Percentiles rank a stretch among this genome's conserved stretches.
Conservation (phyloP, 352 stramenopile species). For the Phytopythium sindhum region DNA sequence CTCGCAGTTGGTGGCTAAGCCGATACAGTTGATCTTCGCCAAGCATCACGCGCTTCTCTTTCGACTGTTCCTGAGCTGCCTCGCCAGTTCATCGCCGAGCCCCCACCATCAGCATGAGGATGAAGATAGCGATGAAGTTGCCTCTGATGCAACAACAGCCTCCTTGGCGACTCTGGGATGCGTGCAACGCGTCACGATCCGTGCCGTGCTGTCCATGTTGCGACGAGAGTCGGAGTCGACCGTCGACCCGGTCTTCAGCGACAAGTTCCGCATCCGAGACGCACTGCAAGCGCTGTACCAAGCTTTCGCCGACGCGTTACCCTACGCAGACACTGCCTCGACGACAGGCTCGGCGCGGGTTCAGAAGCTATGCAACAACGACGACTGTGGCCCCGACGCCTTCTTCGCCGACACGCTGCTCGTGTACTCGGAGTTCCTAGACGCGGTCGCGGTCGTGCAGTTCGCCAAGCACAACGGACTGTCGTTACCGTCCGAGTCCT, state of each 20-base stretch:
- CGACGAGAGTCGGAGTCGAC: conserved; percentile 5
- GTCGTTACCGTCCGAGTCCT: not conserved
- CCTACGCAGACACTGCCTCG: conserved; percentile 2
- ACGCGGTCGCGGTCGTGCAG: conserved; percentile 46
- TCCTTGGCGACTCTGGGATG: not conserved
- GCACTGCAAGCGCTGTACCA: conserved; percentile 21
- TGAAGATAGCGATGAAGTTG: not conserved
- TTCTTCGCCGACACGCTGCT: conserved; percentile 50
- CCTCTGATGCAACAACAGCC: conserved; percentile 3
- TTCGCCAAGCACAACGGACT: conserved; percentile 34
- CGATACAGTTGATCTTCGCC: conserved; percentile 32
- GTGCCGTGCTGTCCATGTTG: conserved; percentile 27
- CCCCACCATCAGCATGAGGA: conserved; percentile 3
- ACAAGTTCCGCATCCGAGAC: conserved; percentile 23
- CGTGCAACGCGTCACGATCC: conserved; percentile 15
- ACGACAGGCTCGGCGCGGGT: not conserved
- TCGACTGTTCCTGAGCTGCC: conserved; percentile 26
- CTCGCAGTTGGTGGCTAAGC: conserved; percentile 34
- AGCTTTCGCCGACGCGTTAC: conserved; percentile 15
- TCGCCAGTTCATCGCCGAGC: not conserved
- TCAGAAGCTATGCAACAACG: not conserved
- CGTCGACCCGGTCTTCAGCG: conserved; percentile 17
- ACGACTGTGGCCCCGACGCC: conserved; percentile 25
- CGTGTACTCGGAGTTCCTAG: conserved; percentile 58
- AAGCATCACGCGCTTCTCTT: conserved; percentile 38